Percentiles rank a stretch among this genome's conserved stretches.
Evolutionary conservation across 345 rosid species (phyloP).

Genomic region (Melaleuca alternifolia): DNA sequence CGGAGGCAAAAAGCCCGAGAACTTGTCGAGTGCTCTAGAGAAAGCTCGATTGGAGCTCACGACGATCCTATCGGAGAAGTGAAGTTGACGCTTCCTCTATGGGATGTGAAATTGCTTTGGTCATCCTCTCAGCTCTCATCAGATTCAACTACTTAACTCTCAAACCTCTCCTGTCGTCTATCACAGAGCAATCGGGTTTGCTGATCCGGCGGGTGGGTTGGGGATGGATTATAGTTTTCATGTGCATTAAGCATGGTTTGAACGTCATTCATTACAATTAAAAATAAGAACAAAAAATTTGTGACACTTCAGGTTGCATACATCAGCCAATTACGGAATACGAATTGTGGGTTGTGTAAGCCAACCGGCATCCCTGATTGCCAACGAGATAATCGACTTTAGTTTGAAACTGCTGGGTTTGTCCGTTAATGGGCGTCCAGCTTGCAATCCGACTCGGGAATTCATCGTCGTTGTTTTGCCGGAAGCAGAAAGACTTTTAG

Average conservation of each 20-base stretch:
- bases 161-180: not conserved
- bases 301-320: not conserved
- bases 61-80: conserved; percentile 42
- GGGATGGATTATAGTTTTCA: not conserved
- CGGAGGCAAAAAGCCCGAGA: conserved; percentile 80
- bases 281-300: no score
- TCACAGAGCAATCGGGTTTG: not conserved
- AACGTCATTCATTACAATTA: not conserved
- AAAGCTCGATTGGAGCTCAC: conserved; percentile 62
- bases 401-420: not conserved
- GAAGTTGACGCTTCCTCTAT: not conserved
- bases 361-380: not conserved
- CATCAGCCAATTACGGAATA: not conserved
- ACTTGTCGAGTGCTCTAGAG: conserved; percentile 56
- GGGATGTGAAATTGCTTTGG: not conserved
- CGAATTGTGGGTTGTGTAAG: not conserved
- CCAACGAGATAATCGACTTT: not conserved
- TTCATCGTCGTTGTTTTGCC: not conserved
- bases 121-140: no score
- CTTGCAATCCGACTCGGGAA: not conserved
- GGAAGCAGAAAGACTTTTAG: not conserved
- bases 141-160: not conserved
- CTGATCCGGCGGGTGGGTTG: not conserved
- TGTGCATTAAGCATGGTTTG: not conserved
- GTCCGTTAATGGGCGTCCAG: not conserved